These are phyloP conservation scores for Trichoderma erinaceum DNA, from an alignment of 495 filamentous ascomycete genomes.

Conservation along the genomic window DNA sequence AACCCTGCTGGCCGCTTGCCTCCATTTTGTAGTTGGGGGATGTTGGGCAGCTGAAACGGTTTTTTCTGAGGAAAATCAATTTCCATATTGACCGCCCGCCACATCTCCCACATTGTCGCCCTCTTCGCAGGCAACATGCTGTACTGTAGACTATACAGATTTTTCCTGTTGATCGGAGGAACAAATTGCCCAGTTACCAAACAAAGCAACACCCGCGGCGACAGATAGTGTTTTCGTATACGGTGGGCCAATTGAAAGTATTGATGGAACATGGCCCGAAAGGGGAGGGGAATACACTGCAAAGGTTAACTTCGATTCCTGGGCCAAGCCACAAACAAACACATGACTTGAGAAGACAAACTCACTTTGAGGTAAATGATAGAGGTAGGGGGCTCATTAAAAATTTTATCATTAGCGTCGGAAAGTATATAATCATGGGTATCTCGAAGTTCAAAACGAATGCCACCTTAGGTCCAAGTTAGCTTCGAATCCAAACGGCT, in stretches of 20 bases:
- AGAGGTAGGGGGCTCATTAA: constrained; percentile 48
- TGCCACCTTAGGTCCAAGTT: constrained; percentile 57
- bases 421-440: constrained; percentile 46
- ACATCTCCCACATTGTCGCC: constrained; percentile 76
- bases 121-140: constrained; percentile 87
- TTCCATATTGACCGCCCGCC: constrained; percentile 46
- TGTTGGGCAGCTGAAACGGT: constrained; percentile 8
- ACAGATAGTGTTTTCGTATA: constrained; percentile 91
- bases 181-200: constrained; percentile 84
- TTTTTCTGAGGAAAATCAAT: constrained; percentile 7
- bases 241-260: constrained; percentile 93
- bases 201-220: constrained; percentile 77
- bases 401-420: constrained; percentile 29
- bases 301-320: constrained; percentile 19
- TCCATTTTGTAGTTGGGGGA: neutral
- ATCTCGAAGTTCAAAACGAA: constrained; percentile 85
- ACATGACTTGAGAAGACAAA: neutral
- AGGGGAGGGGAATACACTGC: constrained; percentile 82
- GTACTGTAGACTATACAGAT: constrained; percentile 95
- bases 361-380: constrained; percentile 75
- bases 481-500: neutral
- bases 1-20: neutral
- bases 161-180: constrained; percentile 86
- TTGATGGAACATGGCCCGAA: constrained; percentile 88
- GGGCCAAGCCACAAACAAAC: neutral